Base-by-base conservation (phyloP, 2,329 filamentous ascomycete genomes). In the Shiraia sp. region DNA sequence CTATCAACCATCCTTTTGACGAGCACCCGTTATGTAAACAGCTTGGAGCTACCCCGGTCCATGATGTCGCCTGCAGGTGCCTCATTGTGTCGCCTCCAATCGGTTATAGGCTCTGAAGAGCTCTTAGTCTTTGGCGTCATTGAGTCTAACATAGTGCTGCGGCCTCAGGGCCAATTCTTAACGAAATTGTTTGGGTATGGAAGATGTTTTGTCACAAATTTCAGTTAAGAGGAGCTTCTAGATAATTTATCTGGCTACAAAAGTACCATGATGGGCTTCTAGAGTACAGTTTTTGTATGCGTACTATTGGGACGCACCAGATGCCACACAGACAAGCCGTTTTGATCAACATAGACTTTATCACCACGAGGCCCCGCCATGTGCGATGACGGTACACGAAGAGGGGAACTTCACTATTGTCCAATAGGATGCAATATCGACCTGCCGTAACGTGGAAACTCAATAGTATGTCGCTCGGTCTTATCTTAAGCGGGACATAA, bases 11-110 rank as follows among this genome's bases (percentile, higher is more conserved):
- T 33, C 45, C 12, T 36, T 14, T 56, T 66, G 59, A 65, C 63
- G 36, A 55, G 47, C 53, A 49, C 37, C 46, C 53, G 52, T 65
- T 63, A 64, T 60, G 61, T 65, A 62, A 64, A 65, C 43, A 57
- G 54, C 52, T 58, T 42, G 34, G 42, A 65, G 57, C 57, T 65
- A 57, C 53, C 61, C 57, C 40, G 43, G 54, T 52, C 25, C 44
- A 46, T 47, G 33, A 40, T 51, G 44, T 47, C 40, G 32, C 50
- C 51, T 61, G 62, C 56, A 65, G 13, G 34, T 49, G 47, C 45
- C 42, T 49, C 41, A 43, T 16, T 32, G 22, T 25, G 36, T 31
- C 55, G 38, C 43, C 55, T 42, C 30, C 38, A 61, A 59, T 44
- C 36, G 52, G 61, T 40, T 59, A 61, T 50, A 14, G 30, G 23